Percentiles rank a stretch among this genome's conserved stretches.
phyloP scores from a whole-genome alignment of 768 basidiomycete species.

The Boletus sp. region DNA sequence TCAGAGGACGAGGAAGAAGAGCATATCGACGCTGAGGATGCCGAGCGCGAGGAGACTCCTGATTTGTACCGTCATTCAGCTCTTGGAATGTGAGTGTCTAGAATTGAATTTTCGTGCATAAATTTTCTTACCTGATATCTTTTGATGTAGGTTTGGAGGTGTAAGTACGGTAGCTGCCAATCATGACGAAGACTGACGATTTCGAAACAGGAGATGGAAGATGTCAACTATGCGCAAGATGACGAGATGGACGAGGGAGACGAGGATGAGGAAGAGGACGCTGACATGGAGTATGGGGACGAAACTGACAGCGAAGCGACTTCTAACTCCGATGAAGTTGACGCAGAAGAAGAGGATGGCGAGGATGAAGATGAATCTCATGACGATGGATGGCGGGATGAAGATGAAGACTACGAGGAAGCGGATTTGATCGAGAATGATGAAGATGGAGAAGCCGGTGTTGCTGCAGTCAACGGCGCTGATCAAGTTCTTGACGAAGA shows the following conservation, averaged over 20 bases:
- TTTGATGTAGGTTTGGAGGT: constrained; percentile 58
- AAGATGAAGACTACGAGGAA: constrained; percentile 53
- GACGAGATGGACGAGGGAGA: constrained; percentile 81
- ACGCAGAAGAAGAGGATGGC: constrained; percentile 60
- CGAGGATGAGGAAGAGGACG: constrained; percentile 79
- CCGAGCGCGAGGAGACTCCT: constrained; percentile 74
- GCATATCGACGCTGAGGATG: constrained; percentile 54
- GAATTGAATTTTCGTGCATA: background rate
- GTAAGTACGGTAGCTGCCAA: constrained; percentile 44
- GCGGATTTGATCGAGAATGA: constrained; percentile 62
- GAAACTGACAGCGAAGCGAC: constrained; percentile 81
- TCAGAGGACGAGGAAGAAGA: constrained; percentile 52
- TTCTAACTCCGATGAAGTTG: constrained; percentile 69
- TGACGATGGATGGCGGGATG: constrained; percentile 53
- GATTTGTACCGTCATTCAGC: constrained; percentile 96
- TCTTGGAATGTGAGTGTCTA: constrained; percentile 73
- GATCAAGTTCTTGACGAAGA: constrained; percentile 47
- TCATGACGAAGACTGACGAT: constrained; percentile 15
- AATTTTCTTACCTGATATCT: constrained; percentile 7
- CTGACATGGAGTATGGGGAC: constrained; percentile 85
- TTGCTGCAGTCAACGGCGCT: constrained; percentile 50
- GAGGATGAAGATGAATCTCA: constrained; percentile 50
- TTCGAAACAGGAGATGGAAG: constrained; percentile 74
- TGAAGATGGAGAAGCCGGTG: constrained; percentile 46
- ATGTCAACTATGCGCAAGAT: constrained; percentile 60